Evolutionary conservation across 2,329 filamentous ascomycete genomes (phyloP).

Genomic region (Tolypocladium tundrense): DNA sequence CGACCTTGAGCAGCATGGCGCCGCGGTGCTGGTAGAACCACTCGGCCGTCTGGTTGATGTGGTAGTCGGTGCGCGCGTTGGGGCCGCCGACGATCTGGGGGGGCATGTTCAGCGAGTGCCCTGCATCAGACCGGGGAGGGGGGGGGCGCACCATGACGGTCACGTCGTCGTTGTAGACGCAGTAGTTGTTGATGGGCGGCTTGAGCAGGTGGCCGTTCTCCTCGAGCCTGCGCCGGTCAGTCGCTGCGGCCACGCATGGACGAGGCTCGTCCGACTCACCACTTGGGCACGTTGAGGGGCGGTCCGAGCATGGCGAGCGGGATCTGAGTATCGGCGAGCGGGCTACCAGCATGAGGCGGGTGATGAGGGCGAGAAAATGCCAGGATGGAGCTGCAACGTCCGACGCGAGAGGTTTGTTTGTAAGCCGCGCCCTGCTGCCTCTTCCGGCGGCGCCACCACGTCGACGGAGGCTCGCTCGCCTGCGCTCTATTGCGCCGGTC

Average conservation of each 20-base stretch:
- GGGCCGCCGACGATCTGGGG: conserved; percentile 80
- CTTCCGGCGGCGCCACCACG: too few species aligned
- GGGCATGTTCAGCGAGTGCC: not conserved
- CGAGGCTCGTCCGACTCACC: conserved; percentile 27
- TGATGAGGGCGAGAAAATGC: too few species aligned
- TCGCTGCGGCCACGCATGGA: too few species aligned
- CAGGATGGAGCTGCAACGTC: too few species aligned
- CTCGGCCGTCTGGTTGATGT: conserved; percentile 92
- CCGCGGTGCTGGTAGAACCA: conserved; percentile 98
- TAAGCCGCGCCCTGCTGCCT: too few species aligned
- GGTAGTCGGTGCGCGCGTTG: conserved; percentile 93
- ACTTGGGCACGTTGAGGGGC: conserved; percentile 48
- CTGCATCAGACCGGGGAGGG: not conserved
- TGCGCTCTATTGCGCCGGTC: too few species aligned
- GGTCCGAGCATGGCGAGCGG: conserved; percentile 31
- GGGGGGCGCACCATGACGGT: conserved; percentile 59
- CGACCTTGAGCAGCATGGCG: conserved; percentile 85
- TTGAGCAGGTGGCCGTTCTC: conserved; percentile 87
- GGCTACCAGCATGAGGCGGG: too few species aligned
- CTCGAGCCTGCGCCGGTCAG: conserved; percentile 56
- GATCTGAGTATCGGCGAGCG: too few species aligned
- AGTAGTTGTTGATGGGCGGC: conserved; percentile 95
- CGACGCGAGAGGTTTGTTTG: too few species aligned
- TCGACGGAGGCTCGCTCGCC: too few species aligned
- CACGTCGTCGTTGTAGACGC: conserved; percentile 77